Evolutionary conservation across 768 basidiomycete genomes (phyloP).

Genomic region (Macrocybe gigantea): DNA sequence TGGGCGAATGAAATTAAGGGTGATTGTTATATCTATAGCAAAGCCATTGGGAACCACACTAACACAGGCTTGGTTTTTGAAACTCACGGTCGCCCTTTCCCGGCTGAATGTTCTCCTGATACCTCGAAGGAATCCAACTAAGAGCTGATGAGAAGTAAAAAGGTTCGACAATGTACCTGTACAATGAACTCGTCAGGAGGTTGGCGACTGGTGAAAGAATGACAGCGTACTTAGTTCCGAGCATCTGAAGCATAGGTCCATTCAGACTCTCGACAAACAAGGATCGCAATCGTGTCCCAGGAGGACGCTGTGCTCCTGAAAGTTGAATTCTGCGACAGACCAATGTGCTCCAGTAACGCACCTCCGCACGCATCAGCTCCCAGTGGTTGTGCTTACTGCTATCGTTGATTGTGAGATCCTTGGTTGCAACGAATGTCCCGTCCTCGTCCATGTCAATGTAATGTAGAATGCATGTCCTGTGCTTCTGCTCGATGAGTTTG

Average conservation of each 20-base stretch:
- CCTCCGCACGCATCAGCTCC: slow-evolving; percentile 22
- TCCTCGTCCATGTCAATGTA: slow-evolving; percentile 33
- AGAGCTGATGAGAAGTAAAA: slow-evolving; percentile 61
- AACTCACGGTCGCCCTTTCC: slow-evolving; percentile 34
- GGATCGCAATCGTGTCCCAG: slow-evolving; percentile 35
- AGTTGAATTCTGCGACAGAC: background rate
- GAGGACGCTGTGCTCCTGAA: slow-evolving; percentile 14
- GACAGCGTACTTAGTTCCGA: slow-evolving; percentile 36
- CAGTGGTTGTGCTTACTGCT: slow-evolving; percentile 24
- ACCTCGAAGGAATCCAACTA: slow-evolving; percentile 56
- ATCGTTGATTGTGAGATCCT: slow-evolving; percentile 13
- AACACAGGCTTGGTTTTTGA: background rate
- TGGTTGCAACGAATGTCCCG: slow-evolving; percentile 22
- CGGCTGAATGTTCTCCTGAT: slow-evolving; percentile 36
- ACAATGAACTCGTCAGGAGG: no score
- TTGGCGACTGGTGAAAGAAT: background rate
- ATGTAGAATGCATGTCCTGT: slow-evolving; percentile 24
- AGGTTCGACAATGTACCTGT: slow-evolving; percentile 49
- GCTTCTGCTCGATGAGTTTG: slow-evolving; percentile 17
- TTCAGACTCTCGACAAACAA: slow-evolving; percentile 47
- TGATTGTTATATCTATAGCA: slow-evolving; percentile 46
- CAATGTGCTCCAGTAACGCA: slow-evolving; percentile 12
- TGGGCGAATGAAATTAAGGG: slow-evolving; percentile 45
- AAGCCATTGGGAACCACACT: background rate
- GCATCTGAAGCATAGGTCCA: slow-evolving; percentile 46